Evolutionary conservation across 1,284 basidiomycete genomes (phyloP).

Genomic region (Malassezia slooffiae): DNA sequence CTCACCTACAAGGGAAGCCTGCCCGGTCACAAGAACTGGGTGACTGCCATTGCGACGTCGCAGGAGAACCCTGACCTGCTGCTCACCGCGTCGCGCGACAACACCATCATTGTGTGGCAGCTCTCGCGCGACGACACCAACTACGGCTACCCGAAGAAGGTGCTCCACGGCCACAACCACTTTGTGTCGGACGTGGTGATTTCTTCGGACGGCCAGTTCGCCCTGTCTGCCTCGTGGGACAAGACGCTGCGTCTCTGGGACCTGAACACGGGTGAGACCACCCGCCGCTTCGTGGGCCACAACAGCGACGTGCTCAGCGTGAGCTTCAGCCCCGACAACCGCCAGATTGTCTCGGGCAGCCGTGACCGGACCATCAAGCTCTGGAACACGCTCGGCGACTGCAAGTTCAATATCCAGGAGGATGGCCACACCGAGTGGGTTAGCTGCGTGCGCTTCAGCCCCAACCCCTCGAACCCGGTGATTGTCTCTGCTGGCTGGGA

Average conservation of each 20-base stretch:
- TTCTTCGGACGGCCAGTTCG: conserved; percentile 91
- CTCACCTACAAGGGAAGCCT: conserved; percentile 52
- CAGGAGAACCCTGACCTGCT: conserved; percentile 96
- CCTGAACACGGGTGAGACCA: conserved; percentile 45
- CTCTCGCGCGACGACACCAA: conserved; percentile 76
- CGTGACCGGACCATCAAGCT: conserved; percentile 95
- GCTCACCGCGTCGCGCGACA: conserved; percentile 94
- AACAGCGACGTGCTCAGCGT: conserved; percentile 85
- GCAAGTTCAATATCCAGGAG: conserved; percentile 99
- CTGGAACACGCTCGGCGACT: conserved; percentile 99
- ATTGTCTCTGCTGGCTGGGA: conserved; percentile 99
- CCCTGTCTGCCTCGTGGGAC: conserved; percentile 98
- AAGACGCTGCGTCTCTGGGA: conserved; percentile 98
- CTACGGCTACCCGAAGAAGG: conserved; percentile 59
- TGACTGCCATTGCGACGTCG: conserved; percentile 80
- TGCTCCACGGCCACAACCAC: conserved; percentile 98
- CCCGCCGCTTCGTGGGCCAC: conserved; percentile 84
- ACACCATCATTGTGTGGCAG: conserved; percentile 99
- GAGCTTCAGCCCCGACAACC: conserved; percentile 46
- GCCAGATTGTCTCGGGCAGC: conserved; percentile 93
- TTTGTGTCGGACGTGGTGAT: conserved; percentile 95
- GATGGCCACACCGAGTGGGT: conserved; percentile 75
- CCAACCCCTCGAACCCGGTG: conserved; percentile 93
- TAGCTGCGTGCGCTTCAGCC: conserved; percentile 98
- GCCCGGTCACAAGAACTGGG: conserved; percentile 90